phyloP scores from a whole-genome alignment of 1,284 basidiomycete species.

The Exobasidium cylindrosporum region DNA sequence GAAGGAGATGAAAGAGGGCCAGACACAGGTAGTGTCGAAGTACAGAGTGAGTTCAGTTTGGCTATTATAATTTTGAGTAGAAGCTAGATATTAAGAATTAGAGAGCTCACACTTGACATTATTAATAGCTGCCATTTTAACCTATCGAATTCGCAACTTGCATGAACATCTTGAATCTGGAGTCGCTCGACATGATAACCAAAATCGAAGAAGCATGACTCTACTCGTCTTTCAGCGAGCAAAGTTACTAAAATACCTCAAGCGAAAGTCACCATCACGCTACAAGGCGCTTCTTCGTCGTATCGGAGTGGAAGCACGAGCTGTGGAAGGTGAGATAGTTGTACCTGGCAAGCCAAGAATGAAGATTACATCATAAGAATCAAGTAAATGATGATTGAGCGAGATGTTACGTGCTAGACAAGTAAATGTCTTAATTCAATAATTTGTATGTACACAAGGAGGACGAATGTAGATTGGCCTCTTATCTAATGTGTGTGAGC shows the following conservation, averaged over 20 bases:
- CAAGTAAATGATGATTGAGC: too few species aligned
- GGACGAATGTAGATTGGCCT: too few species aligned
- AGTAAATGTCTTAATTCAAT: too few species aligned
- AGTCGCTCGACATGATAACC: constrained; percentile 71
- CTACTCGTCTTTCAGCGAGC: constrained; percentile 77
- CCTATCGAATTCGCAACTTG: constrained; percentile 78
- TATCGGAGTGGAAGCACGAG: constrained; percentile 72
- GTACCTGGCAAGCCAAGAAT: constrained; percentile 47
- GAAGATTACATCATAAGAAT: not conserved
- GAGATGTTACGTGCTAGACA: too few species aligned
- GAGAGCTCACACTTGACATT: not conserved
- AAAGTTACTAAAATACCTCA: constrained; percentile 77
- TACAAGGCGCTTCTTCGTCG: constrained; percentile 73
- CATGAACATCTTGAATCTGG: constrained; percentile 66
- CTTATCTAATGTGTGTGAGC: not conserved
- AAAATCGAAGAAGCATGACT: constrained; percentile 71
- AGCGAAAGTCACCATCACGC: constrained; percentile 65
- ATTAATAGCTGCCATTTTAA: constrained; percentile 73
- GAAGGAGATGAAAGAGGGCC: constrained; percentile 61
- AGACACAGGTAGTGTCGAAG: constrained; percentile 78
- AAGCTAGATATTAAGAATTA: not conserved
- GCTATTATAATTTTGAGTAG: not conserved
- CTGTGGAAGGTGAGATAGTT: constrained; percentile 81
- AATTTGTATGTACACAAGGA: too few species aligned
- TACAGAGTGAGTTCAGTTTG: constrained; percentile 71